Base-by-base conservation (phyloP, 495 filamentous ascomycete genomes). In the Acidiella bohemica region DNA sequence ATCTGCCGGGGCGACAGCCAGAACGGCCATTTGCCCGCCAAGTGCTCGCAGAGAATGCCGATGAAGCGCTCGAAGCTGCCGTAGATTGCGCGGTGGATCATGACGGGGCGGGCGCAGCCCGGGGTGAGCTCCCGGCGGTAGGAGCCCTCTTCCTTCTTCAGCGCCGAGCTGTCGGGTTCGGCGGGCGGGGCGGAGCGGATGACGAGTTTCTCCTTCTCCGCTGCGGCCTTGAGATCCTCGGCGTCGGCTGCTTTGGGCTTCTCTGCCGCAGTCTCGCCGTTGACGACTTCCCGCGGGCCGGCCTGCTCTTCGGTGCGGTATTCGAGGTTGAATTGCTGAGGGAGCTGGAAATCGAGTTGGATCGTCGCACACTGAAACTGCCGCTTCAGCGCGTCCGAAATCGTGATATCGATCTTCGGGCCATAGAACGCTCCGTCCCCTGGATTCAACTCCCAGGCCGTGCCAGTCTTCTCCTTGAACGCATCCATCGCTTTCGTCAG, bases 391-490 rank as follows among this genome's bases (percentile, higher is more conserved):
- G 78, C 76, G 57, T 94, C 86, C 3, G 71, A 72, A 50, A 94
- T 87, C 27, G 75, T 86, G 50, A 97, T 84, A 42, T 96, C 92
- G 42, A 96, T 93, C 70, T 85, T 84, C 1, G 90, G 90, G 1
- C 90, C 92, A 53, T 96, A 96, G 65, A 96, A 97, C 23, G 90
- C 92, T 53, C 90, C 90, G 51, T 97, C 90, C 33, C 88, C 88
- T 36, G 81, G 75, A 52, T 96, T 90, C 17, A 93, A 68, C 53
- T 78, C 76, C 90, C 90, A 97, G 40, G 79, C 63, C 12, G 77
- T 66, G 32, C 80, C 80, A 26, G 67, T 73, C 4, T 60, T 53
- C 13, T 61, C 63, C 28, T 69, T 66, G 59, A 95, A 97, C 39
- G 79, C 70, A 44, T 86, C 71, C 42, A 97, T 66, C 21, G 87